phyloP scores from a whole-genome alignment of 179 eudicot genomes.

The Actinidia chinensis region DNA sequence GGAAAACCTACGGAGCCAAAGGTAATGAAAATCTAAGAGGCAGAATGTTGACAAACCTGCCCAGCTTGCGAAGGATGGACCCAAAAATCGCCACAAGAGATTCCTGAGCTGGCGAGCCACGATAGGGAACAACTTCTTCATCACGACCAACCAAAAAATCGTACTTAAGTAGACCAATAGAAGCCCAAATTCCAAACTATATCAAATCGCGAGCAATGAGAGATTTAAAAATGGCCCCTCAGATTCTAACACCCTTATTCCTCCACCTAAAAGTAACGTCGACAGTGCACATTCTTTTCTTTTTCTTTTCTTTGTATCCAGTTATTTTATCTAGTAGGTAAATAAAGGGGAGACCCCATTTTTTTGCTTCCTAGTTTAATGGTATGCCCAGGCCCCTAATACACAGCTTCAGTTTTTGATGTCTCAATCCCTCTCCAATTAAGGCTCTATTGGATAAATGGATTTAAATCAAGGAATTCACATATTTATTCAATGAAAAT shows the following conservation, averaged over 20 bases:
- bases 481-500: no score
- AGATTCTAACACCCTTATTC: slow-evolving; percentile 81
- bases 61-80: slow-evolving; percentile 98
- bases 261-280: slow-evolving; percentile 57
- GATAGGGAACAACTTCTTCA: slow-evolving; percentile 86
- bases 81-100: slow-evolving; percentile 78
- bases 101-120: slow-evolving; percentile 90
- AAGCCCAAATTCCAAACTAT: slow-evolving; percentile 90
- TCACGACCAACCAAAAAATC: slow-evolving; percentile 86
- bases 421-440: no score
- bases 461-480: no score
- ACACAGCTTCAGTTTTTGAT: no score
- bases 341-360: no score
- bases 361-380: no score
- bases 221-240: slow-evolving; percentile 73
- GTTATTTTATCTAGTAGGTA: no score
- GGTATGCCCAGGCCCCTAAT: no score
- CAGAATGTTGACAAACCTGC: slow-evolving; percentile 49
- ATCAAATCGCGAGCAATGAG: slow-evolving; percentile 70
- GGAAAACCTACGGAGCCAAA: no score
- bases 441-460: no score
- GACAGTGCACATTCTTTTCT: no score
- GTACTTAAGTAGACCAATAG: slow-evolving; percentile 79
- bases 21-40: background rate
- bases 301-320: no score